phyloP scores from a whole-genome alignment of 495 filamentous ascomycete genomes.

The Trichoderma asperelloides region DNA sequence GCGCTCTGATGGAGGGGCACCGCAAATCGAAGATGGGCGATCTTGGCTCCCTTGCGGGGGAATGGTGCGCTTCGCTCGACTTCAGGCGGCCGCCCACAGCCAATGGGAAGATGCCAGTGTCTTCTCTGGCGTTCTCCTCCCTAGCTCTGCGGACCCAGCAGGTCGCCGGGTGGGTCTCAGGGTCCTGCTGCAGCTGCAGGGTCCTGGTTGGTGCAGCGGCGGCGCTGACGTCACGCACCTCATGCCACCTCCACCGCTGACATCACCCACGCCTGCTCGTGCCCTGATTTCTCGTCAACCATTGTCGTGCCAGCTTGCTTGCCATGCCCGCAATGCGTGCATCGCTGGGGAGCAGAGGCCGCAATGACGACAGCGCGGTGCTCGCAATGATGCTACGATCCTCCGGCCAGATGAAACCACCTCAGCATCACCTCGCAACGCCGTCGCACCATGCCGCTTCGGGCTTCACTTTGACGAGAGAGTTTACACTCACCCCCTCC shows the following conservation, averaged over 20 bases:
- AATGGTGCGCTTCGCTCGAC: background rate
- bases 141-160: background rate
- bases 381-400: background rate
- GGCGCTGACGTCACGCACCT: constrained; percentile 3
- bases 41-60: background rate
- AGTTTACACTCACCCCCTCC: background rate
- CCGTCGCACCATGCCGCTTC: background rate
- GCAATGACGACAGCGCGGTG: background rate
- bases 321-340: no score
- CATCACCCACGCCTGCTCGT: background rate
- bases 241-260: constrained; percentile 8
- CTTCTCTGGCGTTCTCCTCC: constrained; percentile 6
- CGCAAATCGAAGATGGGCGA: constrained; percentile 5
- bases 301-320: background rate
- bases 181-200: constrained; percentile 9
- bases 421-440: background rate
- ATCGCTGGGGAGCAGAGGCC: background rate
- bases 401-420: background rate
- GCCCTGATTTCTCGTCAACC: background rate
- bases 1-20: background rate
- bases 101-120: background rate
- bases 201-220: background rate
- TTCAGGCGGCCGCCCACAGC: background rate
- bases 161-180: constrained; percentile 7
- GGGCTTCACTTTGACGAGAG: background rate